Evolutionary conservation across 805 yeast species (phyloP), one percentile per base, ranked within the genome.

Genomic region (Barnettozyma botsteinii): DNA sequence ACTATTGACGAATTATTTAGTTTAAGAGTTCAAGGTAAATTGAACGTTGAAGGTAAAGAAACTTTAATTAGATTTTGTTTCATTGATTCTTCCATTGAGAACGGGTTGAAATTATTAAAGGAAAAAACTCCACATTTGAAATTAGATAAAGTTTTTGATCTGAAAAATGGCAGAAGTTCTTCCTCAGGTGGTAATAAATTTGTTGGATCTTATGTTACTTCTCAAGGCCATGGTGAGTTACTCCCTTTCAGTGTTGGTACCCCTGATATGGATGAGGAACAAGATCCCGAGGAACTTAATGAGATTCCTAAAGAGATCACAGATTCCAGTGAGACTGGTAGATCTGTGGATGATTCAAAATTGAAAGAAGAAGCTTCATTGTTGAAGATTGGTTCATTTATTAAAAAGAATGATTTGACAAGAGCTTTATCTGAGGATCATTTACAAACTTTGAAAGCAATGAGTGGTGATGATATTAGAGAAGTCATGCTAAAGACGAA

Each of bases 11-110:
- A 79, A 43, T 62, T 87, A 38, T 73, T 81, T 53, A 67, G 67
- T 31, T 60, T 81, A 35, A 79, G 84, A 55, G 57, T 72, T 14
- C 67, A 72, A 36, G 75, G 73, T 17, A 67, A 72, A 45, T 65
- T 86, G 46, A 77, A 69, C 37, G 53, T 76, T 3, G 86, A 82
- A 47, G 95, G 94, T 15, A 85, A 85, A 57, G 95, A 87, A 59
- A 71, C 87, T 1, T 63, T 86, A 31, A 72, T 87, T 17, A 69
- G 89, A 46, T 67, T 86, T 42, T 75, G 85, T 38, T 79, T 79
- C 40, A 68, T 86, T 41, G 89, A 84, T 56, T 73, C 84, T 1
- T 77, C 88, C 12, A 70, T 87, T 38, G 79, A 77, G 44, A 81
- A 81, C 50, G 74, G 72, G 7, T 40, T 65, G 23, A 42, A 54